Conservation (phyloP, 345 rosid species). For the Citrus cavaleriei region DNA sequence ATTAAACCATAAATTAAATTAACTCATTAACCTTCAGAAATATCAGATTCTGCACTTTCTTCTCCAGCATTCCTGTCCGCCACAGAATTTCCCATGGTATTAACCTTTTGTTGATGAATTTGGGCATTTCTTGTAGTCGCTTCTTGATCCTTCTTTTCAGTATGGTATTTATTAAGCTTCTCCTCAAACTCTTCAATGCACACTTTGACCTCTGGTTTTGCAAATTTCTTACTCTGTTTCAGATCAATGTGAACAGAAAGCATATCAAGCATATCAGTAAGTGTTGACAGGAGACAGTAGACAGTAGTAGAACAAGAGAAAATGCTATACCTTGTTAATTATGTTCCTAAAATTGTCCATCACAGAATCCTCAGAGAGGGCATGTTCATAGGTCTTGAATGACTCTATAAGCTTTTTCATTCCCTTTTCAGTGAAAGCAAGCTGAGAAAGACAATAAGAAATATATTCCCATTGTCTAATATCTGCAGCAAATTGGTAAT, state of each 20-base stretch:
- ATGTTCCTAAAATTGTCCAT: conserved; percentile 87
- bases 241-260: conserved; percentile 10
- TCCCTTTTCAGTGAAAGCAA: conserved; percentile 92
- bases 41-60: conserved; percentile 41
- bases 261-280: not conserved
- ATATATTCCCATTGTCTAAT: conserved; percentile 83
- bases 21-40: conserved; percentile 48
- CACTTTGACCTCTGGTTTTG: conserved; percentile 84
- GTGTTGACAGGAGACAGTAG: conserved; percentile 4
- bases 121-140: conserved; percentile 84
- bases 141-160: conserved; percentile 95
- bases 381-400: conserved; percentile 82
- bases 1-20: conserved; percentile 12
- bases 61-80: conserved; percentile 39
- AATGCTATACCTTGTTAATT: conserved; percentile 62
- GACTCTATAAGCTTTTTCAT: conserved; percentile 84
- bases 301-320: not conserved
- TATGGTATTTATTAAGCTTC: conserved; percentile 79
- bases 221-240: conserved; percentile 86
- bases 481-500: conserved; percentile 52
- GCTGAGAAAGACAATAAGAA: conserved; percentile 91
- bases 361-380: conserved; percentile 72
- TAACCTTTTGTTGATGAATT: conserved; percentile 65
- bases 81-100: conserved; percentile 33
- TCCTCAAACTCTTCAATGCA: conserved; percentile 97